A percentile compares a stretch with the other conserved stretches of the same genome.
These are phyloP conservation scores for Porphyrellus cyaneotinctus DNA, from an alignment of 768 basidiomycete species.

Conservation along the genomic window DNA sequence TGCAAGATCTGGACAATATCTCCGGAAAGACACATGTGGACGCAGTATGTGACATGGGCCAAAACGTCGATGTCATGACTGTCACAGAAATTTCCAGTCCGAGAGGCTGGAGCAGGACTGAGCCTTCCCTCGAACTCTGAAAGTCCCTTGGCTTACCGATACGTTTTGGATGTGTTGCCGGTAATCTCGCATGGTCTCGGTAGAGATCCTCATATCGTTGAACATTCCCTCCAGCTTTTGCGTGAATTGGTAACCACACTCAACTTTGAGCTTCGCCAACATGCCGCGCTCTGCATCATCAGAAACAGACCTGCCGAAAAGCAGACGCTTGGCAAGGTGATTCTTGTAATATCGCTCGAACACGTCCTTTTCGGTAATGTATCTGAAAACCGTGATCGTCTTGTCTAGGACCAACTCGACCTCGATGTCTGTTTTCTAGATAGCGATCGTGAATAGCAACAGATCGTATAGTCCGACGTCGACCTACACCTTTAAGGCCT, in stretches of 20 bases:
- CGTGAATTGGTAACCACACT: conserved; percentile 95
- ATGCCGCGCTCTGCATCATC: conserved; percentile 98
- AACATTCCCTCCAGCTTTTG: conserved; percentile 99
- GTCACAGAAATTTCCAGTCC: conserved; percentile 80
- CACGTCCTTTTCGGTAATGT: conserved; percentile 89
- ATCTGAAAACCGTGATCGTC: conserved; percentile 94
- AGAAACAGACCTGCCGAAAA: conserved; percentile 82
- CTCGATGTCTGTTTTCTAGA: conserved; percentile 90
- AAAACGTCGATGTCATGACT: conserved; percentile 95
- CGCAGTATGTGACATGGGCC: conserved; percentile 76
- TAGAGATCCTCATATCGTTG: conserved; percentile 88
- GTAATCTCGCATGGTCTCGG: conserved; percentile 78
- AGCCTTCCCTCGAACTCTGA: conserved; percentile 1
- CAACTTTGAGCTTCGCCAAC: conserved; percentile 94
- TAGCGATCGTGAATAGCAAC: not conserved
- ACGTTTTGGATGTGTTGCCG: conserved; percentile 53
- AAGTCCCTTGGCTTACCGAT: conserved; percentile 43
- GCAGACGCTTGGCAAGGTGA: conserved; percentile 90
- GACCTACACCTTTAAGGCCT: conserved; percentile 86
- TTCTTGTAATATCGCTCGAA: conserved; percentile 98
- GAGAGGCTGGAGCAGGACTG: conserved; percentile 49
- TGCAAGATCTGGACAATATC: conserved; percentile 57
- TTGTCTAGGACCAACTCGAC: conserved; percentile 89
- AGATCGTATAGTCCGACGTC: not conserved
- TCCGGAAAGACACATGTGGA: conserved; percentile 66